Conservation (phyloP, 2,329 filamentous ascomycete genomes). For the Coniochaeta pulveracea region DNA sequence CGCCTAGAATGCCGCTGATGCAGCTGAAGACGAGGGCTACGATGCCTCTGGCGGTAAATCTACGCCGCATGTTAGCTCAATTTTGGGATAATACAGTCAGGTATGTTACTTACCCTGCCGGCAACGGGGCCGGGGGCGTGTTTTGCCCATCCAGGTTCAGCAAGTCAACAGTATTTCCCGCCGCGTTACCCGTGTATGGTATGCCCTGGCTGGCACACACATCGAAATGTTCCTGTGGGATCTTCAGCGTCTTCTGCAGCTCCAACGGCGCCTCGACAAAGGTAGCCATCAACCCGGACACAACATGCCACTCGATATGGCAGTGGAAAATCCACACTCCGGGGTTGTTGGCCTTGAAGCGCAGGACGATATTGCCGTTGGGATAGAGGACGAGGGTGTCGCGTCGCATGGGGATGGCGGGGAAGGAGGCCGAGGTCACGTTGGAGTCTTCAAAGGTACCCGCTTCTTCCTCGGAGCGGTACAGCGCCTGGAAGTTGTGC, state of each 20-base stretch:
- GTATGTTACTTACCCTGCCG: conserved; percentile 50
- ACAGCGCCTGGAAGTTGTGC: conserved; percentile 59
- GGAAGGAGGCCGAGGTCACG: conserved; percentile 33
- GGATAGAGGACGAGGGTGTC: conserved; percentile 58
- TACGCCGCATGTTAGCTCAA: conserved; percentile 6
- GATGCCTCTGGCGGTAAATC: conserved; percentile 55
- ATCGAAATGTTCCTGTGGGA: conserved; percentile 48
- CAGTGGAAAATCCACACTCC: conserved; percentile 69
- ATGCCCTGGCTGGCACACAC: conserved; percentile 33
- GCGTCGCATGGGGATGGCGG: conserved; percentile 48
- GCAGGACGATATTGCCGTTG: conserved; percentile 55
- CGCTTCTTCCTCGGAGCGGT: conserved; percentile 45
- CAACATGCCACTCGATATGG: conserved; percentile 70
- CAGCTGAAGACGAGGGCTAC: conserved; percentile 65
- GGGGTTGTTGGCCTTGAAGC: conserved; percentile 58
- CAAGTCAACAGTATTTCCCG: conserved; percentile 13
- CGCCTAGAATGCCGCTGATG: conserved; percentile 56
- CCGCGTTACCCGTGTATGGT: conserved; percentile 17
- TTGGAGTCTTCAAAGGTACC: conserved; percentile 41
- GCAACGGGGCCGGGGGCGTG: conserved; percentile 30
- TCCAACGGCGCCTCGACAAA: conserved; percentile 52
- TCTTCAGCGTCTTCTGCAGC: conserved; percentile 44
- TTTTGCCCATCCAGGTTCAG: conserved; percentile 16
- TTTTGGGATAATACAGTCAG: too few species aligned
- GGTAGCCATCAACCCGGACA: conserved; percentile 53